Evolutionary conservation across 495 filamentous ascomycete species (phyloP).

Genomic region (Clavariopsis aquatica): DNA sequence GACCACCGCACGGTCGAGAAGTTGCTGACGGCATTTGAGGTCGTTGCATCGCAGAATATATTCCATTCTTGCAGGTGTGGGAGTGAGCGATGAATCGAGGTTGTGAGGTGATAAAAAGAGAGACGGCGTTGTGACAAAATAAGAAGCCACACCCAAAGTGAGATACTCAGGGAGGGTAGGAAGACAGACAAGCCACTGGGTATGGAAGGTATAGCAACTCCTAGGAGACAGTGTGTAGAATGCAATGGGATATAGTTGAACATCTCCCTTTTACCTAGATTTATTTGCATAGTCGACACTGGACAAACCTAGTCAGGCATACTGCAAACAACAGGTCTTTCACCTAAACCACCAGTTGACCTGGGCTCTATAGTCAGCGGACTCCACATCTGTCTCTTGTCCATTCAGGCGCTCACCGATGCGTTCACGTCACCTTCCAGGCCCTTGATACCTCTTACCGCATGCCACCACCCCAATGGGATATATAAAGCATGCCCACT

Average conservation of each 20-base stretch:
- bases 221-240: too few species aligned
- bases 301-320: too few species aligned
- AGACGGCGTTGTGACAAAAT: not conserved
- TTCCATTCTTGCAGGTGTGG: constrained; percentile 54
- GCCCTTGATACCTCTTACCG: constrained; percentile 64
- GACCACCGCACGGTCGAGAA: constrained; percentile 77
- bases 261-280: too few species aligned
- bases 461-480: constrained; percentile 95
- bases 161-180: not conserved
- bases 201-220: too few species aligned
- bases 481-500: constrained; percentile 81
- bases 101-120: constrained; percentile 1
- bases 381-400: constrained; percentile 19
- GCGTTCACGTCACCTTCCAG: constrained; percentile 60
- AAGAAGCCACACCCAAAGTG: not conserved
- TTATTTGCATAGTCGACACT: too few species aligned
- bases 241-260: too few species aligned
- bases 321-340: constrained; percentile 12
- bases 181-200: not conserved
- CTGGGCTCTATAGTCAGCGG: constrained; percentile 48
- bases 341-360: constrained; percentile 95
- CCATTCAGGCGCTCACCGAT: constrained; percentile 56
- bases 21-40: constrained; percentile 71
- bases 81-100: not conserved
- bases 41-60: constrained; percentile 77